Conservation (phyloP, 192 early-diverging fungal genomes). For the Glomus cerebriforme region DNA sequence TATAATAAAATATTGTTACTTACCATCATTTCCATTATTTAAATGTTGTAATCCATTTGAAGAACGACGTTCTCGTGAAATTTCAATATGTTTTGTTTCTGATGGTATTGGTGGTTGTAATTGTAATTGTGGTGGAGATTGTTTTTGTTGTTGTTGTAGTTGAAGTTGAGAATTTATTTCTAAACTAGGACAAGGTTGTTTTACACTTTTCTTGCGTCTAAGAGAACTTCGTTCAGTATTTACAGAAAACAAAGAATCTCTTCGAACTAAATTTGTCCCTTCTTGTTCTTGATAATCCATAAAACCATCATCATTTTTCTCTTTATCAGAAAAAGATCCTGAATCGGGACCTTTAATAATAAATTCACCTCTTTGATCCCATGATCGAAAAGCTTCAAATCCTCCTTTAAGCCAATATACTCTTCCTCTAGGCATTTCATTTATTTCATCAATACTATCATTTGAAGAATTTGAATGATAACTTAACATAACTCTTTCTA, state of each 20-base stretch:
- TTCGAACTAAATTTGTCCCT: constrained; percentile 15
- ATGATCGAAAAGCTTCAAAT: constrained; percentile 49
- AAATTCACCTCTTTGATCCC: constrained; percentile 41
- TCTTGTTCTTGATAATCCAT: not conserved
- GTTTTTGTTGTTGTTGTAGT: not conserved
- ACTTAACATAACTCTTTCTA: constrained; percentile 38
- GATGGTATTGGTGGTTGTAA: not conserved
- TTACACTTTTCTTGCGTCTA: constrained; percentile 7
- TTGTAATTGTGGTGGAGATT: not conserved
- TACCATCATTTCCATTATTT: not conserved
- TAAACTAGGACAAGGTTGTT: not conserved
- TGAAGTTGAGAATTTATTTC: not conserved
- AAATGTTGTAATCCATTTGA: constrained; percentile 27
- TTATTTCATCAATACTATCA: constrained; percentile 13
- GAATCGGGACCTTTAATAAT: constrained; percentile 11
- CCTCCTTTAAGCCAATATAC: constrained; percentile 54
- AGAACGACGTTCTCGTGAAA: not conserved
- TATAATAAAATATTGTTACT: not conserved
- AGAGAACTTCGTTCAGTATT: constrained; percentile 35
- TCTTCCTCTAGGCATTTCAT: not conserved
- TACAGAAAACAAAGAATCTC: constrained; percentile 46
- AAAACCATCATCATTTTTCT: constrained; percentile 21
- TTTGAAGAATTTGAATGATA: constrained; percentile 9
- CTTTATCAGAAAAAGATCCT: not conserved
- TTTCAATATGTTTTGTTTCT: not conserved